These are phyloP conservation scores for Citrus glauca DNA, from an alignment of 345 rosid genomes.

Conservation along the genomic window DNA sequence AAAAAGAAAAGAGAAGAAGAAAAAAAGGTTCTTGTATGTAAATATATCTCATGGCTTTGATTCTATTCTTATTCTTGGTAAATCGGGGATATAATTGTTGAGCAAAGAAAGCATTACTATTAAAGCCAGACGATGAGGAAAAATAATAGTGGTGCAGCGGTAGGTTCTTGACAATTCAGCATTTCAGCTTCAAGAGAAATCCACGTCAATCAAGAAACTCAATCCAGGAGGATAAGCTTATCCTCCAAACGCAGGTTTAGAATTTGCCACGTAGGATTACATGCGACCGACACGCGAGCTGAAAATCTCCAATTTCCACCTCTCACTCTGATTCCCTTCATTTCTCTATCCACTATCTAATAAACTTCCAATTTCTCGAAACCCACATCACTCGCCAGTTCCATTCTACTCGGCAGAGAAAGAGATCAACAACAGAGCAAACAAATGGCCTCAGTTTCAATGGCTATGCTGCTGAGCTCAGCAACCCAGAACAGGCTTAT, in stretches of 20 bases:
- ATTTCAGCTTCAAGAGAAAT: background rate
- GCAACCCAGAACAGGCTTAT: conserved; percentile 25
- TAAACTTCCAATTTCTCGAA: background rate
- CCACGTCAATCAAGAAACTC: background rate
- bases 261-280: conserved; percentile 11
- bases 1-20: no score
- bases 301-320: conserved; percentile 12
- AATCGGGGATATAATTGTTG: no score
- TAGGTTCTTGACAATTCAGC: background rate
- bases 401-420: background rate
- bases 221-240: conserved; percentile 26
- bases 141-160: background rate
- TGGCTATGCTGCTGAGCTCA: conserved; percentile 5
- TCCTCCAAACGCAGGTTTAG: conserved; percentile 10
- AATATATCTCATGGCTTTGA: no score
- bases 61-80: no score
- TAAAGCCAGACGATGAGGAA: background rate
- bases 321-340: background rate
- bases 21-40: no score
- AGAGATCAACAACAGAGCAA: background rate
- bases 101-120: no score
- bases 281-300: background rate
- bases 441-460: conserved; percentile 6
- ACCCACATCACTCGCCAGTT: background rate
- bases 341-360: conserved; percentile 15